These are phyloP conservation scores for Colletotrichum karsti DNA, from an alignment of 2,329 filamentous ascomycete genomes.

Conservation along the genomic window DNA sequence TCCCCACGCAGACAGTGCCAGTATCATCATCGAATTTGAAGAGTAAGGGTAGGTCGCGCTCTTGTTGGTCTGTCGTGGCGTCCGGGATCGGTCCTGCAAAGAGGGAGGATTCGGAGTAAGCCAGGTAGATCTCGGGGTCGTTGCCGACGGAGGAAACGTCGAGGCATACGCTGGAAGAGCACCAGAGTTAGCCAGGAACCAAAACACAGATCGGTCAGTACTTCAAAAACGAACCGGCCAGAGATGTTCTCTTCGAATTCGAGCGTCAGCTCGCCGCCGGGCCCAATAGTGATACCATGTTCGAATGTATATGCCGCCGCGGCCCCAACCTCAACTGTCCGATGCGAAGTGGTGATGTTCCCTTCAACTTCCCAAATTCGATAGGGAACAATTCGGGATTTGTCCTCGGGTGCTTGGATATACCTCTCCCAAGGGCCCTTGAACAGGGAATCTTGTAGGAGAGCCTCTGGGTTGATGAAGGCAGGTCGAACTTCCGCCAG, in stretches of 20 bases:
- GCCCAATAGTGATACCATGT: conserved; percentile 37
- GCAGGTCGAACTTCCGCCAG: conserved; percentile 17
- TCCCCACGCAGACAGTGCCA: conserved; percentile 42
- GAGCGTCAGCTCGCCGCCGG: conserved; percentile 44
- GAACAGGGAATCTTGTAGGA: conserved; percentile 42
- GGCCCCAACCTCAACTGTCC: conserved; percentile 2
- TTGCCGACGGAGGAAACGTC: conserved; percentile 37
- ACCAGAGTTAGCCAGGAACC: neutral
- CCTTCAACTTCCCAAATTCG: conserved; percentile 43
- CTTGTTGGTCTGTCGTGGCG: conserved; percentile 34
- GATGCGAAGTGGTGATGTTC: conserved; percentile 34
- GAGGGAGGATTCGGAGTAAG: conserved; percentile 33
- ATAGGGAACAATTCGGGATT: conserved; percentile 42
- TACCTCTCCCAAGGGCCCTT: conserved; percentile 48
- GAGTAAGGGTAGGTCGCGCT: conserved; percentile 34
- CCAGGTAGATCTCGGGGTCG: conserved; percentile 36
- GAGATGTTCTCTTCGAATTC: conserved; percentile 51
- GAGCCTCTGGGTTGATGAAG: conserved; percentile 32
- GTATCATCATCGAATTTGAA: conserved; percentile 37
- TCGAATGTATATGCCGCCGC: conserved; percentile 21
- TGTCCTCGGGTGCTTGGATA: conserved; percentile 44
- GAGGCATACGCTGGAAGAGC: conserved; percentile 41
- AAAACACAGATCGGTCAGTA: neutral
- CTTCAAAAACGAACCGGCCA: conserved; percentile 44
- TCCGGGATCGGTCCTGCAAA: conserved; percentile 33